Conservation (phyloP, 208 protist species). For the Leishmania lainsoni region DNA sequence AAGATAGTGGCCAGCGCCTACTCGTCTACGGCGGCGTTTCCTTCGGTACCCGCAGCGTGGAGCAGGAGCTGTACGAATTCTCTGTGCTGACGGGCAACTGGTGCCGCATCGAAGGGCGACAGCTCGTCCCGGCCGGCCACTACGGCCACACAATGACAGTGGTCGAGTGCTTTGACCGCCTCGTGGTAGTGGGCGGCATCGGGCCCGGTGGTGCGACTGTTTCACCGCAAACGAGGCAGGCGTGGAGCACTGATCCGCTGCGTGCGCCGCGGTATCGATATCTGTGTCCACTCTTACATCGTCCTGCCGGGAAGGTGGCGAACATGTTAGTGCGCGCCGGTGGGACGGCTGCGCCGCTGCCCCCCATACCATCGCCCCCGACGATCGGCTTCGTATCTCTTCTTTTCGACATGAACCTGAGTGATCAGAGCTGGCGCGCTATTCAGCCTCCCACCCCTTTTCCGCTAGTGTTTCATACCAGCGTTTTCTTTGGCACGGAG, state of each 20-base stretch:
- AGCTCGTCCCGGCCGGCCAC: slow-evolving; percentile 72
- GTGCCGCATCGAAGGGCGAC: slow-evolving; percentile 75
- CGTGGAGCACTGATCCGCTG: slow-evolving; percentile 28
- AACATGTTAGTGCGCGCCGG: background rate
- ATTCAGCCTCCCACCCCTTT: slow-evolving; percentile 61
- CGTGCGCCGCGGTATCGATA: slow-evolving; percentile 26
- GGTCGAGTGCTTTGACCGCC: slow-evolving; percentile 47
- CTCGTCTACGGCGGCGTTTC: slow-evolving; percentile 80
- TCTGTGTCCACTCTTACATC: slow-evolving; percentile 35
- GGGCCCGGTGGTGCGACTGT: slow-evolving; percentile 51
- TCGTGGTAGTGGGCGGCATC: slow-evolving; percentile 81
- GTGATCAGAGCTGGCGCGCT: slow-evolving; percentile 68
- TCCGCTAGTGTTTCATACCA: slow-evolving; percentile 77
- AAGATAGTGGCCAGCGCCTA: slow-evolving; percentile 72
- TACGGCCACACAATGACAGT: slow-evolving; percentile 78
- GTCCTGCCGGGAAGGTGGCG: slow-evolving; percentile 2
- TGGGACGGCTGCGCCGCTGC: slow-evolving; percentile 8
- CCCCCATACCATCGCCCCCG: background rate
- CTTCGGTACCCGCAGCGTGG: slow-evolving; percentile 26
- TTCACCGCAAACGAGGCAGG: slow-evolving; percentile 2
- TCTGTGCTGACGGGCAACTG: slow-evolving; percentile 74
- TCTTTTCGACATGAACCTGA: slow-evolving; percentile 83
- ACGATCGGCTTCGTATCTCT: slow-evolving; percentile 74
- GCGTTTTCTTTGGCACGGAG: slow-evolving; percentile 49
- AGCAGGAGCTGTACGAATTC: slow-evolving; percentile 90